Evolutionary conservation across 441 rosid genomes (phyloP), one percentile per base, ranked within the genome.

Genomic region (Biscutella laevigata): DNA sequence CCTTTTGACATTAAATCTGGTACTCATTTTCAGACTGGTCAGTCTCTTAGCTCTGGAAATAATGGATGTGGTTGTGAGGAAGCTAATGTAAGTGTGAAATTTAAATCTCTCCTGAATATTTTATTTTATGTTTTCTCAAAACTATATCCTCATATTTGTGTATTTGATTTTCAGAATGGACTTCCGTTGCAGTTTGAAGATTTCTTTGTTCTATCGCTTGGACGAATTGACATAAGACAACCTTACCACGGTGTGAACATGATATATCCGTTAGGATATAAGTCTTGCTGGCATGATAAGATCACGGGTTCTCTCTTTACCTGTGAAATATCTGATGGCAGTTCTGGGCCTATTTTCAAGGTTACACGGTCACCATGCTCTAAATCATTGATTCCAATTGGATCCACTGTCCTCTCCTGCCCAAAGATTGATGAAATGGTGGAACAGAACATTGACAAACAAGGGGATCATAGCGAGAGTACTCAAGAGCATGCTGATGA

Each of bases 281-380:
- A 77, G 67, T 86, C 96, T 44, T 94, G 90, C 73, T 94, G 99
- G 99, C 99, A 94, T 74, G 99, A 94, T 71, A 89, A 78, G 65
- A 71, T 83, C 68, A 94, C 97, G 5, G 87, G 95, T 57, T 94
- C 99, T 6, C 71, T 94, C 56, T 84, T 94, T 53, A 57, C 77
- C 25, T 80, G 92, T 68, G 92, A 94, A 66, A 86, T 94, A 60
- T 77, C 63, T 49, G 96, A 89, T 68, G 97, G 96, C 27, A 86
- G 94, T 70, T 72, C 76, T 66, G 97, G 97, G 65, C 97, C 99
- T 70, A 59, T 84, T 72, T 94, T 94, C 71, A 89, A 70, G 75
- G 74, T 89, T 67, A 75, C 76, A 67, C 80, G 99, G 76, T 75
- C 76, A 64, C 65, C 99, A 27, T 94, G 99, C 80, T 86, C 86